phyloP scores from a whole-genome alignment of 2,329 filamentous ascomycete genomes.

The Xylogone sp. region DNA sequence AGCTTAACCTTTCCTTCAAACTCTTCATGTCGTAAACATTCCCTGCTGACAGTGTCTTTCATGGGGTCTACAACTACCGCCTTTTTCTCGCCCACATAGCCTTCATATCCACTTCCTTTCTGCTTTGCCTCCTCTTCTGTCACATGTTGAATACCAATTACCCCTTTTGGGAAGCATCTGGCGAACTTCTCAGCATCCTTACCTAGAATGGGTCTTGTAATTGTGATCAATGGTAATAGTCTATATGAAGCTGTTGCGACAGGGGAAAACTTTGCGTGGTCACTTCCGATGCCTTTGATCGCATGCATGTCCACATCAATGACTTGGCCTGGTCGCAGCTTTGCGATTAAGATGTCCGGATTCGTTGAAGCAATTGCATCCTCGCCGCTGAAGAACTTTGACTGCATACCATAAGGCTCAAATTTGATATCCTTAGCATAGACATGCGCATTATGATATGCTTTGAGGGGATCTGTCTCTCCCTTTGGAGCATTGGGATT shows the following conservation, averaged over 20 bases:
- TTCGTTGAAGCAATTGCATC: constrained; percentile 73
- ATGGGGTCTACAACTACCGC: constrained; percentile 86
- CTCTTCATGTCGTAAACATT: constrained; percentile 86
- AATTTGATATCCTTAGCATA: constrained; percentile 78
- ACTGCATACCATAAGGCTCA: constrained; percentile 70
- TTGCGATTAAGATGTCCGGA: constrained; percentile 90
- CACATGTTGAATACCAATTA: constrained; percentile 75
- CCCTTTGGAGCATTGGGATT: constrained; percentile 67
- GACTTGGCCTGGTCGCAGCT: constrained; percentile 85
- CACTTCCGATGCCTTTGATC: constrained; percentile 87
- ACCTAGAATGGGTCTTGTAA: constrained; percentile 78
- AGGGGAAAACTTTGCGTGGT: constrained; percentile 96
- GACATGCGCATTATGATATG: constrained; percentile 82
- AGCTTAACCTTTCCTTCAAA: constrained; percentile 96
- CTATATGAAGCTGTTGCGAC: constrained; percentile 94
- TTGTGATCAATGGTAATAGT: constrained; percentile 82
- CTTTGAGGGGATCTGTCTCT: constrained; percentile 77
- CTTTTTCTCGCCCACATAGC: constrained; percentile 74
- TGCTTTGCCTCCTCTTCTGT: constrained; percentile 60
- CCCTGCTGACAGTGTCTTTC: constrained; percentile 91
- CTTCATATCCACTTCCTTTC: constrained; percentile 63
- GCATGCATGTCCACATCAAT: constrained; percentile 88
- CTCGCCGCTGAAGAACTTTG: constrained; percentile 62
- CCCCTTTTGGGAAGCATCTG: constrained; percentile 82
- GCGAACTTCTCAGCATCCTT: constrained; percentile 85